Evolutionary conservation across 805 yeast species (phyloP).

Genomic region (Alloascoidea africana): DNA sequence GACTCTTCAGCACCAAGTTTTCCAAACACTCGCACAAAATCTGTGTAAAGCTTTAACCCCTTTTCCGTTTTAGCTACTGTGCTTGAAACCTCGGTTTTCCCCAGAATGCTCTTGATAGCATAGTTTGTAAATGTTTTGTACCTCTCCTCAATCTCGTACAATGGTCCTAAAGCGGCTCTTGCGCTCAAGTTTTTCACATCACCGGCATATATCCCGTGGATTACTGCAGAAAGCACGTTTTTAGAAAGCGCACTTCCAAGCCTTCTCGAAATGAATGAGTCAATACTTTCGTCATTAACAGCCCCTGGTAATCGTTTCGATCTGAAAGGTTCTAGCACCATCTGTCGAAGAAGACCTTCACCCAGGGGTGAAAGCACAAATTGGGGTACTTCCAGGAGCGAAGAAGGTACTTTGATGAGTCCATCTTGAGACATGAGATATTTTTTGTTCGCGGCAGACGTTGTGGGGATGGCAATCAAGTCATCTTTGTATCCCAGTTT

Average conservation of each 20-base stretch:
- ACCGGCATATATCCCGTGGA: slow-evolving; percentile 90
- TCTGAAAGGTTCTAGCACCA: slow-evolving; percentile 35
- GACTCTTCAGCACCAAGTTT: too few species aligned
- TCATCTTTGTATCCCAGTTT: slow-evolving; percentile 31
- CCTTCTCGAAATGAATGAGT: slow-evolving; percentile 49
- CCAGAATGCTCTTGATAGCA: slow-evolving; percentile 15
- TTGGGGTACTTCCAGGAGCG: slow-evolving; percentile 1
- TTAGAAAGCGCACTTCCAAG: slow-evolving; percentile 39
- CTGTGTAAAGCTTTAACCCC: background rate
- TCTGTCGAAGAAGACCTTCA: slow-evolving; percentile 26
- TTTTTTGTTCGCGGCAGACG: slow-evolving; percentile 55
- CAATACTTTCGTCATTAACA: slow-evolving; percentile 54
- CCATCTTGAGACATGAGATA: slow-evolving; percentile 28
- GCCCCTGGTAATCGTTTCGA: slow-evolving; percentile 12
- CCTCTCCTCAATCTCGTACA: slow-evolving; percentile 40
- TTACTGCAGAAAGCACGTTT: slow-evolving; percentile 63
- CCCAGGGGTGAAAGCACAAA: slow-evolving; percentile 28
- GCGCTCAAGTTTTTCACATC: slow-evolving; percentile 57
- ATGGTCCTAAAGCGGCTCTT: slow-evolving; percentile 35
- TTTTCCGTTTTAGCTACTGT: background rate
- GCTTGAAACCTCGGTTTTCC: background rate
- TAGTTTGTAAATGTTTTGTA: slow-evolving; percentile 24
- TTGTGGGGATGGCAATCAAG: slow-evolving; percentile 41
- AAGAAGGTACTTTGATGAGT: background rate
- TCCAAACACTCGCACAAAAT: background rate